Conservation (phyloP, 352 stramenopile genomes). For the Globisporangium paddicum region DNA sequence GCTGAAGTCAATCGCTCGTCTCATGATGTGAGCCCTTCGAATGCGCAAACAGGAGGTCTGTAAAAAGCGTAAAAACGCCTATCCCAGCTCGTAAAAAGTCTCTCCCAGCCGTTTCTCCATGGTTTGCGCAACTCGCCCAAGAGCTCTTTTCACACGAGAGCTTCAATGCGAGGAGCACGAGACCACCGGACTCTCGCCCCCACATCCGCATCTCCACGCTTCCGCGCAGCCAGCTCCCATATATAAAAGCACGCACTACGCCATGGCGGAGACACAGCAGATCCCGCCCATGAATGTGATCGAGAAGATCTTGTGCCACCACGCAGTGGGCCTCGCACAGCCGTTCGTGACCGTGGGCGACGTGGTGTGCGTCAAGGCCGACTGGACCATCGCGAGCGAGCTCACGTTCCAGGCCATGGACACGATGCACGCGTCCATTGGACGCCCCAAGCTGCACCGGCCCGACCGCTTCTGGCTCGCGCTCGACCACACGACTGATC, state of each 20-base stretch:
- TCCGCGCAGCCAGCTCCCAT: neutral
- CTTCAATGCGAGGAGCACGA: constrained; percentile 7
- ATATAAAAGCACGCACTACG: too few relatives aligned
- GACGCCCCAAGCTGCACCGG: constrained; percentile 60
- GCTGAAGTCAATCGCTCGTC: too few relatives aligned
- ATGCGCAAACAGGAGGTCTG: constrained; percentile 3
- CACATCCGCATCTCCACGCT: constrained; percentile 11
- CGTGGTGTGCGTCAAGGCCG: constrained; percentile 70
- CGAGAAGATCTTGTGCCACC: constrained; percentile 82
- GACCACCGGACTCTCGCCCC: constrained; percentile 1
- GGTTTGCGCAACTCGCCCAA: constrained; percentile 6
- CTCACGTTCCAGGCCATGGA: constrained; percentile 85
- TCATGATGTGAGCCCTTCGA: neutral
- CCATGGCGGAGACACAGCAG: constrained; percentile 5
- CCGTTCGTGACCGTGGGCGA: constrained; percentile 58
- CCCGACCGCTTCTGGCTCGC: constrained; percentile 83
- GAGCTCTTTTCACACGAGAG: too few relatives aligned
- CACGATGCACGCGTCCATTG: constrained; percentile 72
- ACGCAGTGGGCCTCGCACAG: constrained; percentile 44
- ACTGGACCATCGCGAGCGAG: constrained; percentile 80
- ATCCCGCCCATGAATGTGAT: constrained; percentile 74
- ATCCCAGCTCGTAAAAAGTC: constrained; percentile 6
- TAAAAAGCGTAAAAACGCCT: constrained; percentile 10
- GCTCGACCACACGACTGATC: constrained; percentile 78
- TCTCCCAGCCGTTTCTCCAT: too few relatives aligned